Percentiles rank a stretch among this genome's conserved stretches.
Conservation (phyloP, 768 basidiomycete species). For the Mycena floridula region DNA sequence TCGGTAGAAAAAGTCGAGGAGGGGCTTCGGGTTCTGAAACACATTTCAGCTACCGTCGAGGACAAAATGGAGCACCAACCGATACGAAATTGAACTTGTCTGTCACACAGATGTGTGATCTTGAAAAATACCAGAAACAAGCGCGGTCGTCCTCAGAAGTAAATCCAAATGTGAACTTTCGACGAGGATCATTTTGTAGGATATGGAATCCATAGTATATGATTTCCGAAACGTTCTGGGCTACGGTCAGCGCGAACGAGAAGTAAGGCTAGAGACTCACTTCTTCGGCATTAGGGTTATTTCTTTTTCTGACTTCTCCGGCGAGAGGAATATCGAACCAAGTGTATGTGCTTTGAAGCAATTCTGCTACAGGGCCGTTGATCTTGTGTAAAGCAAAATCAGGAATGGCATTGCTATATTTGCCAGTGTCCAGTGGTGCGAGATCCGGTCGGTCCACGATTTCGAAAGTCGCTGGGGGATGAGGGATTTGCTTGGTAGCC, state of each 20-base stretch:
- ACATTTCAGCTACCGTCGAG: not conserved
- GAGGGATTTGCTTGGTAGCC: too few species aligned
- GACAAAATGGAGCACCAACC: not conserved
- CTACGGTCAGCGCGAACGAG: not conserved
- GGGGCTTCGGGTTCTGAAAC: not conserved
- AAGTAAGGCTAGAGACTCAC: not conserved
- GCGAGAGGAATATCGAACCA: not conserved
- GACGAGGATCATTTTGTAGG: not conserved
- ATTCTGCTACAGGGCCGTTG: not conserved
- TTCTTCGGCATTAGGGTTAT: not conserved
- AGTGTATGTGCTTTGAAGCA: not conserved
- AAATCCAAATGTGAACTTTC: not conserved
- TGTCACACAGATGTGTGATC: slow-evolving; percentile 1
- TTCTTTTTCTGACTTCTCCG: not conserved
- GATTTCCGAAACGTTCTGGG: not conserved
- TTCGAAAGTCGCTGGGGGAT: too few species aligned
- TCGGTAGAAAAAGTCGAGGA: not conserved
- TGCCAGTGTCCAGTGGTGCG: too few species aligned
- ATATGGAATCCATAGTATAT: not conserved
- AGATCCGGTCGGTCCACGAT: too few species aligned
- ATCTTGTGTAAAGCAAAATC: too few species aligned
- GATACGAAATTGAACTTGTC: not conserved
- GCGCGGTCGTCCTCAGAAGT: not conserved
- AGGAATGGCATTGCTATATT: too few species aligned
- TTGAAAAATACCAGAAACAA: slow-evolving; percentile 4